A percentile compares a stretch with the other conserved stretches of the same genome.
Conservation (phyloP, 192 early-diverging fungal genomes). For the Rhizoclosmatium sp. region DNA sequence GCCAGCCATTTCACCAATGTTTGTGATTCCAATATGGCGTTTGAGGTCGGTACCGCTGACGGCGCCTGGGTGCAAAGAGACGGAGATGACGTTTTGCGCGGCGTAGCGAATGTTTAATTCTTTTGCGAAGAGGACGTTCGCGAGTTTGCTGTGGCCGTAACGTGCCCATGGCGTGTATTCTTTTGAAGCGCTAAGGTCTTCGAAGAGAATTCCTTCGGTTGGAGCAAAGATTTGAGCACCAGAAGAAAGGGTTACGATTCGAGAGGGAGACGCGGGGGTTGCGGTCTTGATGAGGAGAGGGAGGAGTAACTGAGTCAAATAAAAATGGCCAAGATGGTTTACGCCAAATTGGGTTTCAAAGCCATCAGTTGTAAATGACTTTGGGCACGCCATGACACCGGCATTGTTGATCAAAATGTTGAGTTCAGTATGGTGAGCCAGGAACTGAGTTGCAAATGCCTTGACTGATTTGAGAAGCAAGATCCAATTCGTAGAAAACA, state of each 20-base stretch:
- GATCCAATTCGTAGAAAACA: constrained; percentile 44
- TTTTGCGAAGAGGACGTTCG: constrained; percentile 51
- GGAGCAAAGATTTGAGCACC: constrained; percentile 18
- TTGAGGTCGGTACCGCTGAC: constrained; percentile 24
- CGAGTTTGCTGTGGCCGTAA: constrained; percentile 53
- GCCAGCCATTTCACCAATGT: constrained; percentile 2
- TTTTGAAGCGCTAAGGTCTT: constrained; percentile 37
- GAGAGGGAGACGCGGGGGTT: constrained; percentile 23
- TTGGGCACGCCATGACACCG: constrained; percentile 58
- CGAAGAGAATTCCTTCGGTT: constrained; percentile 32
- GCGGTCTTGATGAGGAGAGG: constrained; percentile 35
- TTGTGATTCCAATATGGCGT: background rate
- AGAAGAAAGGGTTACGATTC: constrained; percentile 46
- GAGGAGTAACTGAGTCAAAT: constrained; percentile 39
- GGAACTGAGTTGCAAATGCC: constrained; percentile 43
- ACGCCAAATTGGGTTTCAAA: constrained; percentile 49
- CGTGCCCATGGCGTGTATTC: constrained; percentile 29
- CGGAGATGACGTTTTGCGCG: constrained; percentile 17
- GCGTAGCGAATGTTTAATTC: constrained; percentile 15
- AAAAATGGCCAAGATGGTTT: constrained; percentile 60
- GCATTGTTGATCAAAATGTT: constrained; percentile 32
- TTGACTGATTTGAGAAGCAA: constrained; percentile 45
- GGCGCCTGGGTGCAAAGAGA: constrained; percentile 49
- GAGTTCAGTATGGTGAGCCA: constrained; percentile 24
- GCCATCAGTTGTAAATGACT: constrained; percentile 54